Evolutionary conservation across 306 rosid species (phyloP), one percentile per base, ranked within the genome.

Genomic region (Dalbergia cultrata): DNA sequence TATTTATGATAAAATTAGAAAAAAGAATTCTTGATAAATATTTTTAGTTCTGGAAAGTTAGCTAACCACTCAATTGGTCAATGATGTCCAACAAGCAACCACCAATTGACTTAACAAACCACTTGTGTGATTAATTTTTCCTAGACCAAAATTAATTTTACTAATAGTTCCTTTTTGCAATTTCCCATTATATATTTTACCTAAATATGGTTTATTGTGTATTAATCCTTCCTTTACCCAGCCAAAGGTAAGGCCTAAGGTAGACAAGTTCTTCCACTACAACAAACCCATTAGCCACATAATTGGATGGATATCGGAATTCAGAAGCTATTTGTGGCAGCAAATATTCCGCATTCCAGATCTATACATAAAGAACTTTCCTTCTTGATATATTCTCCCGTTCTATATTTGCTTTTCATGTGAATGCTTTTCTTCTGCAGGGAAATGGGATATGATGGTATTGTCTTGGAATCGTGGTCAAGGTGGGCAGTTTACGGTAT

Each of bases 401-500:
- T 43, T 64, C 26, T 78, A 21, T 61, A 58, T 83, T 72, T 64
- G 19, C 8, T 65, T 19, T 63, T 75, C 67, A 69, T 66, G 84
- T 41, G 61, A 54, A 68, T 43, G 59, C 35, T 74, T 74, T 70
- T 75, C 57, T 67, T 82, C 34, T 68, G 73, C 77, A 92, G 99
- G 91, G 99, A 93, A 77, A 95, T 93, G 98, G 97, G 90, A 50
- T 95, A 93, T 85, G 98, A 91, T 81, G 99, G 99, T 79, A 77
- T 95, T 75, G 97, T 95, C 67, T 85, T 95, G 64, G 99, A 95
- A 87, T 92, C 99, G 65, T 95, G 98, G 99, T 95, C 99, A 74
- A 93, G 96, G 77, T 95, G 98, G 99, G 93, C 91, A 74, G 96
- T 92, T 81, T 87, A 85, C 70, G 93, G 94, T 47, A 84, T 93